Conservation (phyloP, 441 rosid species). For the Populus hybrid region DNA sequence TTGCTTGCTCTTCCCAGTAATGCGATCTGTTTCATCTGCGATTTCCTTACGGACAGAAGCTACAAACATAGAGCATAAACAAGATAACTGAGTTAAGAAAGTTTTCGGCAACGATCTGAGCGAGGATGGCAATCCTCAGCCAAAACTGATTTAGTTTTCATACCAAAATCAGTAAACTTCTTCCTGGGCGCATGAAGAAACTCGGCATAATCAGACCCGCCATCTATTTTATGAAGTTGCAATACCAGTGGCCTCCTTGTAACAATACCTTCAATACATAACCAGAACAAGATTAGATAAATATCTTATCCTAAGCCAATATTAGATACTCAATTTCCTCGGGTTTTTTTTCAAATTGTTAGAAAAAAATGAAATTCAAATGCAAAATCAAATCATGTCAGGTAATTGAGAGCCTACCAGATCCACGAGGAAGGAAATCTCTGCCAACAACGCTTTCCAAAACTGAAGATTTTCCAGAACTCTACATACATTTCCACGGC, state of each 20-base stretch:
- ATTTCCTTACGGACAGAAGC: conserved; percentile 96
- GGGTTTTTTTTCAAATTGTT: not conserved
- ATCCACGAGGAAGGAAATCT: conserved; percentile 98
- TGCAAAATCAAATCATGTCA: not conserved
- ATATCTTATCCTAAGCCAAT: too few species aligned
- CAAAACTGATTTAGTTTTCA: conserved; percentile 4
- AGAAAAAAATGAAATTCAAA: not conserved
- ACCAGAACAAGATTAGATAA: not conserved
- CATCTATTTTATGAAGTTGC: conserved; percentile 90
- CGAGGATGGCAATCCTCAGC: not conserved
- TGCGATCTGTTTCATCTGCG: conserved; percentile 91
- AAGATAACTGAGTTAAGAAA: not conserved
- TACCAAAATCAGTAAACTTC: conserved; percentile 83
- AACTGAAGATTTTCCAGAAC: conserved; percentile 97
- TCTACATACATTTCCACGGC: conserved; percentile 30
- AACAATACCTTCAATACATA: conserved; percentile 54
- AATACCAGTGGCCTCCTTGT: conserved; percentile 94
- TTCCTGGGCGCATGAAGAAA: conserved; percentile 89
- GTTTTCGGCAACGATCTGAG: not conserved
- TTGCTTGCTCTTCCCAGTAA: conserved; percentile 85
- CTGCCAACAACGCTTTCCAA: conserved; percentile 96
- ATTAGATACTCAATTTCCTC: not conserved
- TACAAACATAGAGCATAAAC: conserved; percentile 30
- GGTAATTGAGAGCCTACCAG: conserved; percentile 44
- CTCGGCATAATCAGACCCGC: conserved; percentile 85